These are phyloP conservation scores for Eucommia ulmoides DNA, from an alignment of 257 asterid species.

Conservation along the genomic window DNA sequence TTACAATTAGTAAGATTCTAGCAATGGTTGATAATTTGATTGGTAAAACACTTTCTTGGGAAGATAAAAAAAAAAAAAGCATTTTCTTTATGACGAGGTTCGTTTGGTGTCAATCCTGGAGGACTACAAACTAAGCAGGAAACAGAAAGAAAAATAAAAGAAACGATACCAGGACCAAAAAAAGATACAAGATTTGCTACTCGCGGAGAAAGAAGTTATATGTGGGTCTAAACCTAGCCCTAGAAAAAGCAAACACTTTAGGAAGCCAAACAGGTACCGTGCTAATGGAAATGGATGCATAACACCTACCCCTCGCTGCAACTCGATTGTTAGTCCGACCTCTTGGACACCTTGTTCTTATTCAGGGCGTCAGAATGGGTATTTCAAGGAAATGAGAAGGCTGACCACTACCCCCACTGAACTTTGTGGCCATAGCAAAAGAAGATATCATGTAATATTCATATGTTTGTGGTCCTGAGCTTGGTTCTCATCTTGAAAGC, in stretches of 20 bases:
- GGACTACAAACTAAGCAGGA: background rate
- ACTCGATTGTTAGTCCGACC: background rate
- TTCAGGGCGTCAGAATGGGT: conserved; percentile 16
- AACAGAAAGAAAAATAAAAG: background rate
- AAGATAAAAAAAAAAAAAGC: background rate
- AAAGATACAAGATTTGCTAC: conserved; percentile 75
- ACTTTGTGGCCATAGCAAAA: conserved; percentile 62
- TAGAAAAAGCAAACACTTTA: conserved; percentile 61
- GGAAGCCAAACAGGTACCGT: conserved; percentile 38
- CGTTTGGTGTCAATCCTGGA: background rate
- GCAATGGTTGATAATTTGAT: background rate
- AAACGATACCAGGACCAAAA: conserved; percentile 52
- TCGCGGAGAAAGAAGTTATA: conserved; percentile 72
- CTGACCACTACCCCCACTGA: conserved; percentile 73
- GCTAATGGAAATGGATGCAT: conserved; percentile 35
- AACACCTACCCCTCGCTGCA: background rate
- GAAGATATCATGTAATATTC: conserved; percentile 89
- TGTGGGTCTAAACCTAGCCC: conserved; percentile 95
- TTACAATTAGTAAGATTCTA: background rate
- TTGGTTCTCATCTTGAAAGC: conserved; percentile 77
- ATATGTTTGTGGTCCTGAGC: conserved; percentile 77
- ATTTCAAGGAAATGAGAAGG: conserved; percentile 75
- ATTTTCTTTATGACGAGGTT: background rate
- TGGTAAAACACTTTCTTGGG: background rate
- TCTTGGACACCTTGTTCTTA: background rate